Percentiles rank a stretch among this genome's conserved stretches.
These are phyloP conservation scores for Hymenoscyphus albidus DNA, from an alignment of 2,329 filamentous ascomycete genomes.

Conservation along the genomic window DNA sequence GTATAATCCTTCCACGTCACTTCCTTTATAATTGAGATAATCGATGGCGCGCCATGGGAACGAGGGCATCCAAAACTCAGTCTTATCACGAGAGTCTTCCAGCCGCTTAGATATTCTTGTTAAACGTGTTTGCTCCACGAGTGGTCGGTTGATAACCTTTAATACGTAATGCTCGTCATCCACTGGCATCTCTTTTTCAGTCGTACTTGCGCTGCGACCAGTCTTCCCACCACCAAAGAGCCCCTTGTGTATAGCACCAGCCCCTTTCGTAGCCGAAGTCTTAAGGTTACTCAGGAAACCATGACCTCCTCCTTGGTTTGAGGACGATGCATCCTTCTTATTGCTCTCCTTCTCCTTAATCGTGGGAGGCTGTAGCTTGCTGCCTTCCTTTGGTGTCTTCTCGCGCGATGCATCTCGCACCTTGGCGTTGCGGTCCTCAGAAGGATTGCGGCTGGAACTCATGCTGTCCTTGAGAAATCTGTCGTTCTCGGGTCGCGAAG, in stretches of 20 bases:
- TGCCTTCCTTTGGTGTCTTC: constrained; percentile 36
- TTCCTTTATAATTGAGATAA: constrained; percentile 91
- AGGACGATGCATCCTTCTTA: constrained; percentile 42
- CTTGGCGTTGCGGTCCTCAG: constrained; percentile 60
- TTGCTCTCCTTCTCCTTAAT: constrained; percentile 32
- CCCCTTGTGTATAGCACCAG: constrained; percentile 77
- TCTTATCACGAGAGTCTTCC: constrained; percentile 87
- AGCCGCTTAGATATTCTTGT: constrained; percentile 88
- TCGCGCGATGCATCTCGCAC: constrained; percentile 41
- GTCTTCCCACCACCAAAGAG: constrained; percentile 71
- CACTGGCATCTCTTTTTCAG: constrained; percentile 59
- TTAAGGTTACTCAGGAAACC: constrained; percentile 71
- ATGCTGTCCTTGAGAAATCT: constrained; percentile 66
- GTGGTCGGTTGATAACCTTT: constrained; percentile 78
- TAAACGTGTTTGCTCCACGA: constrained; percentile 84
- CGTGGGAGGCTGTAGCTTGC: constrained; percentile 37
- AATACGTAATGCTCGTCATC: constrained; percentile 82
- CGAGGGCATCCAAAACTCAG: constrained; percentile 97
- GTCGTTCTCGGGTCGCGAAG: constrained; percentile 51
- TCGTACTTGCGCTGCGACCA: constrained; percentile 64
- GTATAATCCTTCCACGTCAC: constrained; percentile 90
- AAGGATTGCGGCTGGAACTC: constrained; percentile 64
- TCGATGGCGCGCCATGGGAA: constrained; percentile 95
- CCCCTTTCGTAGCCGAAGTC: constrained; percentile 67
- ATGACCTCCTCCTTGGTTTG: constrained; percentile 56